Evolutionary conservation across 1,139 yeast species (phyloP).

Genomic region (Wickerhamiella pararugosa): DNA sequence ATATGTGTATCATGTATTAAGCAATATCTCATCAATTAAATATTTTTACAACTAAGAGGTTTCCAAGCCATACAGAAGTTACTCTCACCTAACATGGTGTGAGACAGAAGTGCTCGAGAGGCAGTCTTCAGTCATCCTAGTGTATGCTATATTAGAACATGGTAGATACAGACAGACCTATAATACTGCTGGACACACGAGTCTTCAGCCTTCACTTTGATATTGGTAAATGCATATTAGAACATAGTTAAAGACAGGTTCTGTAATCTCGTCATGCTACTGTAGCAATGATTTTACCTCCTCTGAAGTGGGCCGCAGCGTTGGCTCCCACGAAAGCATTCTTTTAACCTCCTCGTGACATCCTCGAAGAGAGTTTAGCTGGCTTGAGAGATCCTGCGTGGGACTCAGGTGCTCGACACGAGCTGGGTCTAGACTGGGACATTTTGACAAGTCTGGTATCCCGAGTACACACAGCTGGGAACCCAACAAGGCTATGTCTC

Average conservation of each 20-base stretch:
- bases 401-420: background rate
- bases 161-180: too few species aligned
- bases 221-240: background rate
- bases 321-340: background rate
- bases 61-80: too few species aligned
- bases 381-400: background rate
- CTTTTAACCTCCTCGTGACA: background rate
- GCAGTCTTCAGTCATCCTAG: too few species aligned
- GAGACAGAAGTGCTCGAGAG: too few species aligned
- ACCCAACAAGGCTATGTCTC: slow-evolving; percentile 52
- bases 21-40: too few species aligned
- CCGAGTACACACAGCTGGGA: slow-evolving; percentile 41
- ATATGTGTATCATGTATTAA: too few species aligned
- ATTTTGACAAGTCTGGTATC: background rate
- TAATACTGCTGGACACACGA: too few species aligned
- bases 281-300: background rate
- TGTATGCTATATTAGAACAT: too few species aligned
- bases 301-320: background rate
- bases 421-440: background rate
- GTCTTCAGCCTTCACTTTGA: too few species aligned
- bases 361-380: background rate
- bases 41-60: too few species aligned
- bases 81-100: too few species aligned
- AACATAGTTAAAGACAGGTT: background rate
- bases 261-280: background rate